Evolutionary conservation across 2,329 filamentous ascomycete genomes (phyloP).

Genomic region (Aspergillus sp.): DNA sequence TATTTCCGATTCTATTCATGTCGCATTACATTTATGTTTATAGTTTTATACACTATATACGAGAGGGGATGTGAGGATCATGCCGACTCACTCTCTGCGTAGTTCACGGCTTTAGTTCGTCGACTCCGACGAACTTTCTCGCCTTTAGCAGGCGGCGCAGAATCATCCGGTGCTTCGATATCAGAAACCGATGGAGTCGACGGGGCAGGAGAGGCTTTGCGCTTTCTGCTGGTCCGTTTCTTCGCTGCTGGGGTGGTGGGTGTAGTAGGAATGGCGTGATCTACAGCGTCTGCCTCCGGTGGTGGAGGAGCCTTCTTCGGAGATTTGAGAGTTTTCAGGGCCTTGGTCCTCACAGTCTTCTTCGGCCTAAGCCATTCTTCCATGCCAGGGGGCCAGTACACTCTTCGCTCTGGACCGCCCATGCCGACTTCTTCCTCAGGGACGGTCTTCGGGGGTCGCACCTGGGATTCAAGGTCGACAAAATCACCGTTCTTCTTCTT

Average conservation of each 20-base stretch:
- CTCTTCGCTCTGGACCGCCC: slow-evolving; percentile 77
- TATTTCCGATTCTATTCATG: not conserved
- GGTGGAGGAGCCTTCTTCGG: slow-evolving; percentile 18
- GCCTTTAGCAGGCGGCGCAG: slow-evolving; percentile 12
- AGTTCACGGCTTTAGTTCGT: slow-evolving; percentile 35
- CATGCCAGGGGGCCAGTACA: slow-evolving; percentile 89
- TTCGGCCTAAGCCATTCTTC: slow-evolving; percentile 91
- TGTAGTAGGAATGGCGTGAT: not conserved
- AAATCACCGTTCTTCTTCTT: slow-evolving; percentile 46
- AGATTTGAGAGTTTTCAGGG: slow-evolving; percentile 15
- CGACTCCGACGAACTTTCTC: slow-evolving; percentile 27
- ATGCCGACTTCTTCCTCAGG: slow-evolving; percentile 73
- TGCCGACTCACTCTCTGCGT: slow-evolving; percentile 30
- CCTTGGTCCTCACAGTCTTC: slow-evolving; percentile 44
- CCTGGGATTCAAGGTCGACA: slow-evolving; percentile 43
- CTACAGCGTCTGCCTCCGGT: slow-evolving; percentile 6
- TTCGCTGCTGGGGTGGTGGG: slow-evolving; percentile 20
- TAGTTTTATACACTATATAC: not conserved
- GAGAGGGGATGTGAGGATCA: not conserved
- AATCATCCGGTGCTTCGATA: slow-evolving; percentile 12
- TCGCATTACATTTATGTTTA: not conserved
- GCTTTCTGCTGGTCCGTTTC: slow-evolving; percentile 27
- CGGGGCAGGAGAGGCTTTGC: slow-evolving; percentile 28
- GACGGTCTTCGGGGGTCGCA: slow-evolving; percentile 49
- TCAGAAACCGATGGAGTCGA: slow-evolving; percentile 30